A percentile compares a stretch with the other conserved stretches of the same genome.
phyloP scores from a whole-genome alignment of 2,329 filamentous ascomycete species.

The Epicoccum nigrum region DNA sequence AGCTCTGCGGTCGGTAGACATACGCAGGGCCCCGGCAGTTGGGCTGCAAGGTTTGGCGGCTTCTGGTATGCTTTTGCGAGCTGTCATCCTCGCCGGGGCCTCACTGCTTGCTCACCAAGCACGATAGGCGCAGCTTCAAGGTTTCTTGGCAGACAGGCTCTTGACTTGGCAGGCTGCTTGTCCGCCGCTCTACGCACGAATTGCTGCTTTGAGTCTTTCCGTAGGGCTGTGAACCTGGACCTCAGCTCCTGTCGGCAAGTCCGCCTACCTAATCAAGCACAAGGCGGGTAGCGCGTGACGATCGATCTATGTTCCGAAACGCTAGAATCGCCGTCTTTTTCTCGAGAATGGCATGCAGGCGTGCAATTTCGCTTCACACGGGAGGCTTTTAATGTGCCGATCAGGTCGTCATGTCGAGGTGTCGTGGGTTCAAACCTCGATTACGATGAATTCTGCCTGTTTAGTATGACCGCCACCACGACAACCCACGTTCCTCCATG shows the following conservation, averaged over 20 bases:
- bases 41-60: neutral
- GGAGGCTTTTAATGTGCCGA: conserved; percentile 4
- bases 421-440: neutral
- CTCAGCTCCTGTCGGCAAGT: conserved; percentile 10
- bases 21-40: neutral
- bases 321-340: neutral
- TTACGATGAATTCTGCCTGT: neutral
- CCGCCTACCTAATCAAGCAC: conserved; percentile 3
- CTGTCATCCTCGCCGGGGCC: neutral
- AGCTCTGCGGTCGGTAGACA: neutral
- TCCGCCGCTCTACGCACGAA: neutral
- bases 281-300: conserved; percentile 1
- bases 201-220: neutral
- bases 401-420: neutral
- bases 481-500: neutral
- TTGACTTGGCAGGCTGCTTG: neutral
- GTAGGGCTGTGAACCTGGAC: neutral
- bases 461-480: neutral
- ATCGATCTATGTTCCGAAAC: conserved; percentile 3
- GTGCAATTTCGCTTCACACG: conserved; percentile 4
- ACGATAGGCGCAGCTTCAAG: neutral
- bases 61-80: conserved; percentile 1
- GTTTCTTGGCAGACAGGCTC: conserved; percentile 4
- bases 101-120: neutral
- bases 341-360: neutral